Percentiles rank a stretch among this genome's conserved stretches.
These are phyloP conservation scores for Pichia sporocuriosa DNA, from an alignment of 805 yeast species.

Conservation along the genomic window DNA sequence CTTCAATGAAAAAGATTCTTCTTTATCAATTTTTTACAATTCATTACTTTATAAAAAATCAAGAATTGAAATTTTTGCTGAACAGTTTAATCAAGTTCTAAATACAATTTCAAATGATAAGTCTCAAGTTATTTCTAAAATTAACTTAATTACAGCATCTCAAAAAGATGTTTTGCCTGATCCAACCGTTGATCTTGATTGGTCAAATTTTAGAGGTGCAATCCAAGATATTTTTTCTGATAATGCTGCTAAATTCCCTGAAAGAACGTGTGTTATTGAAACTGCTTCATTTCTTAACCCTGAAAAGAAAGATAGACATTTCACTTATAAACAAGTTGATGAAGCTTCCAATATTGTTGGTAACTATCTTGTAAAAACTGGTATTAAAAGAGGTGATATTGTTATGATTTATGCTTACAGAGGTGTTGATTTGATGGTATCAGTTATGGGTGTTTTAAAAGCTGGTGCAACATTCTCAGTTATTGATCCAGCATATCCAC, in stretches of 20 bases:
- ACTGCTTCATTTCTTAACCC: conserved; percentile 65
- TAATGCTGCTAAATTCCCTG: conserved; percentile 81
- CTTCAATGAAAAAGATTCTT: conserved; percentile 32
- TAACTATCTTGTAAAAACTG: conserved; percentile 73
- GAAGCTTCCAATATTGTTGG: conserved; percentile 92
- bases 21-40: conserved; percentile 57
- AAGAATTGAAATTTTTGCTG: conserved; percentile 62
- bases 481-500: conserved; percentile 98
- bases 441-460: conserved; percentile 95
- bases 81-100: conserved; percentile 60
- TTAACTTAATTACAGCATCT: conserved; percentile 60
- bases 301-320: conserved; percentile 53
- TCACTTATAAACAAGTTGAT: conserved; percentile 82
- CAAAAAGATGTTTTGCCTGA: conserved; percentile 68
- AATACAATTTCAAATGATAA: conserved; percentile 33
- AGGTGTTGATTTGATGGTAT: conserved; percentile 94
- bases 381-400: conserved; percentile 85
- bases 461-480: conserved; percentile 99
- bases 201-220: conserved; percentile 89
- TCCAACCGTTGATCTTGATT: conserved; percentile 80
- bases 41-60: conserved; percentile 63
- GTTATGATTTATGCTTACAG: conserved; percentile 97
- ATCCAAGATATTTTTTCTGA: conserved; percentile 91
- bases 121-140: conserved; percentile 44
- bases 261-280: conserved; percentile 86